Base-by-base conservation (phyloP, 2,329 filamentous ascomycete genomes). In the Chaetomium globosum region DNA sequence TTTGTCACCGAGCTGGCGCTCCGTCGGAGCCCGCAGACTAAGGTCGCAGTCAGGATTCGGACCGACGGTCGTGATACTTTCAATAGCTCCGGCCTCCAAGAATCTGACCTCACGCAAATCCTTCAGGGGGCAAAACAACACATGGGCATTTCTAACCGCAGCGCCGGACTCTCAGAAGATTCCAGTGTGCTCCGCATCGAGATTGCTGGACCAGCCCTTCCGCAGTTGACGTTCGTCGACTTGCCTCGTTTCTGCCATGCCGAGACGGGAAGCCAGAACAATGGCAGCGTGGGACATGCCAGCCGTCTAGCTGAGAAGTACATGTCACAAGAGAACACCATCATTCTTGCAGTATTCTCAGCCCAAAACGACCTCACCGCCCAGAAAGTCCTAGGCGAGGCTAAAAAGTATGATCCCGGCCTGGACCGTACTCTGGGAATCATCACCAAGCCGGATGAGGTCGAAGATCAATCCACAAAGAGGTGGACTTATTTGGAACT, bases 181-280 rank as follows among this genome's bases (percentile, higher is more conserved):
- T 2, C 26, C 26, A 26, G 26, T 26, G 54, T 70, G 21, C 52
- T 69, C 19, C 69, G 60, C 23, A 52, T 85, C 49, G 80, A 83
- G 67, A 76, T 85, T 16, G 74, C 74, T 2, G 81, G 82, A 0
- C 80, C 83, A 0, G 72, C 78, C 13, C 75, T 77, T 9, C 80
- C 79, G 13, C 80, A 84, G 19, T 75, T 88, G 30, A 87, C 85
- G 0, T 78, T 87, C n/a, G 83, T 87, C 10, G 84, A 88, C 71
- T 75, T 87, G 3, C 85, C 85, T 0, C 84, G 85, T 1, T 74
- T 87, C 26, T 82, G 84, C 55, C 78, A 82, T 51, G 77, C 77
- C 0, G 74, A 78, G 23, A 80, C 77, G 3, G 79, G 79, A 39
- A 73, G 77, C 1, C 80, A 84, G 64, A 78, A 78, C 3, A 72